These are phyloP conservation scores for Candida maltosa DNA, from an alignment of 805 yeast genomes.

Conservation along the genomic window DNA sequence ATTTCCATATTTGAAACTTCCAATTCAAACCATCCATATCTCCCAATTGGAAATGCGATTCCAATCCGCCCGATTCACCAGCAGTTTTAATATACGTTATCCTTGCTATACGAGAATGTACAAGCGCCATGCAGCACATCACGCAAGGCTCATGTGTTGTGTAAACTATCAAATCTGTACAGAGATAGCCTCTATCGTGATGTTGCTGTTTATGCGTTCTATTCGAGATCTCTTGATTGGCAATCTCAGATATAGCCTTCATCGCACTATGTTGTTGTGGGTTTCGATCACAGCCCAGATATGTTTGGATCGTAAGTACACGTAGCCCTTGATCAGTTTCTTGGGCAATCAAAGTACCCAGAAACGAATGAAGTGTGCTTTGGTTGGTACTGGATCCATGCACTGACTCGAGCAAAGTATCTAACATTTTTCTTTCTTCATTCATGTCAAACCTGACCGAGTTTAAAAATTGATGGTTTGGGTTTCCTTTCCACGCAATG, in stretches of 20 bases:
- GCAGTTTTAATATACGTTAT: conserved; percentile 54
- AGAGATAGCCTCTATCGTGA: conserved; percentile 49
- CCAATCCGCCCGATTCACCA: conserved; percentile 47
- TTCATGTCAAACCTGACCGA: conserved; percentile 49
- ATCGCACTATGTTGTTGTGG: conserved; percentile 75
- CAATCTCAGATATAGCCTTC: conserved; percentile 64
- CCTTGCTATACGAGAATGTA: conserved; percentile 80
- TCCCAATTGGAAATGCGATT: conserved; percentile 71
- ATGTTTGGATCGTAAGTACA: no score
- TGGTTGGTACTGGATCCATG: no score
- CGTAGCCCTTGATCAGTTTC: no score
- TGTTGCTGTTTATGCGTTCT: conserved; percentile 17
- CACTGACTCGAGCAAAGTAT: conserved; percentile 9
- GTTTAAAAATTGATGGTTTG: conserved; percentile 66
- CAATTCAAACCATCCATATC: conserved; percentile 76
- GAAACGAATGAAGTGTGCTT: no score
- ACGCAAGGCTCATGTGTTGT: conserved; percentile 95
- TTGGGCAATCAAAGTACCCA: no score
- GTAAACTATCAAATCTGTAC: conserved; percentile 73
- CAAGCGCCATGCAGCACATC: conserved; percentile 95
- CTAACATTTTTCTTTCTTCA: conserved; percentile 30
- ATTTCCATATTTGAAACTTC: conserved; percentile 79
- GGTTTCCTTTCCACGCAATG: conserved; percentile 89
- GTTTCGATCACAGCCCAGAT: no score
- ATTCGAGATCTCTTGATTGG: conserved; percentile 47